phyloP scores from a whole-genome alignment of 208 protist genomes.

The Leishmania major region DNA sequence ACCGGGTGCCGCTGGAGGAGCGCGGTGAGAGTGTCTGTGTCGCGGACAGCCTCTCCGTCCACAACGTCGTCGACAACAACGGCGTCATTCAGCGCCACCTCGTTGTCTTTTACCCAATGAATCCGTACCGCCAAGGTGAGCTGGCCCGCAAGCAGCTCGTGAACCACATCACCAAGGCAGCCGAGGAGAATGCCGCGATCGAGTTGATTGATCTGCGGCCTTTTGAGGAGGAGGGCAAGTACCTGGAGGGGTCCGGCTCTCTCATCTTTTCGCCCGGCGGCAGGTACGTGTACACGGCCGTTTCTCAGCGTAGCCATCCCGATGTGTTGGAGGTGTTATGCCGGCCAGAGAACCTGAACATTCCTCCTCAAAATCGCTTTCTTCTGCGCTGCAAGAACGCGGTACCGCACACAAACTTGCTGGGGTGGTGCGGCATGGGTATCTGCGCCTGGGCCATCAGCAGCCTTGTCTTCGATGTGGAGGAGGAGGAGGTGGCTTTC shows the following conservation, averaged over 20 bases:
- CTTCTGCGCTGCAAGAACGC: slow-evolving; percentile 33
- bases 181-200: slow-evolving; percentile 29
- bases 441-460: slow-evolving; percentile 80
- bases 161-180: slow-evolving; percentile 36
- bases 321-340: slow-evolving; percentile 66
- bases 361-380: slow-evolving; percentile 68
- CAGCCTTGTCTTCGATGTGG: slow-evolving; percentile 48
- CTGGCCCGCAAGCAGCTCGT: slow-evolving; percentile 57
- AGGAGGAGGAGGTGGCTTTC: slow-evolving; percentile 61
- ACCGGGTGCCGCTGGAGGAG: slow-evolving; percentile 33
- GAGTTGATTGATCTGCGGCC: slow-evolving; percentile 68
- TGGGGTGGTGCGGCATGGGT: slow-evolving; percentile 75
- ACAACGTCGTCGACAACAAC: slow-evolving; percentile 67
- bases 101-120: slow-evolving; percentile 79
- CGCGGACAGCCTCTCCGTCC: slow-evolving; percentile 57
- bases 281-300: slow-evolving; percentile 70
- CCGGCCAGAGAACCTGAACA: slow-evolving; percentile 66
- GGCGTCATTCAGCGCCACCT: slow-evolving; percentile 61
- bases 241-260: slow-evolving; percentile 69
- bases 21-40: slow-evolving; percentile 55
- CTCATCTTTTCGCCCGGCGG: slow-evolving; percentile 69
- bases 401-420: slow-evolving; percentile 75
- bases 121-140: slow-evolving; percentile 47
- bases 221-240: slow-evolving; percentile 49
- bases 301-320: slow-evolving; percentile 57